phyloP scores from a whole-genome alignment of 768 basidiomycete species.

The Tephrocybe rancida region DNA sequence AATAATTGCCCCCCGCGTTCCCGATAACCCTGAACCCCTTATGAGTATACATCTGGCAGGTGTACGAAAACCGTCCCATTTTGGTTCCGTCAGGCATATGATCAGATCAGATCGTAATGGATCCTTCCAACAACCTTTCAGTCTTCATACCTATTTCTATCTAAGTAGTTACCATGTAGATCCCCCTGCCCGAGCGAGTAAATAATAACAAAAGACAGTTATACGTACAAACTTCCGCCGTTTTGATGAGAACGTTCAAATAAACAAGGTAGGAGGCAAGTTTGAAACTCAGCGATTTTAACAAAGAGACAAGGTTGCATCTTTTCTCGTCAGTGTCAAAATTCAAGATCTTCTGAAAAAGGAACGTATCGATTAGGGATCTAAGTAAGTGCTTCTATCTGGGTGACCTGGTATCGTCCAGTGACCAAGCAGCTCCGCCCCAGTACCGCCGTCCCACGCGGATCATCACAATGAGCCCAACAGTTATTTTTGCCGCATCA shows the following conservation, averaged over 20 bases:
- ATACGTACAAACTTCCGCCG: too few species aligned
- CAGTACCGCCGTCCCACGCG: slow-evolving; percentile 54
- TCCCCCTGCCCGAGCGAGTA: too few species aligned
- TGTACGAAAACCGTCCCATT: not conserved
- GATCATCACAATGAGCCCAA: slow-evolving; percentile 46
- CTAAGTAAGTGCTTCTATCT: not conserved
- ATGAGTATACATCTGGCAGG: too few species aligned
- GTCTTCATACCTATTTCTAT: too few species aligned
- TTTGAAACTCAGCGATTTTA: slow-evolving; percentile 15
- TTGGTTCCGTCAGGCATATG: not conserved
- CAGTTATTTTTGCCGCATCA: slow-evolving; percentile 53
- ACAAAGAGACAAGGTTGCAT: not conserved
- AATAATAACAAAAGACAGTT: too few species aligned
- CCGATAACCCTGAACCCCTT: too few species aligned
- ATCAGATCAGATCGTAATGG: slow-evolving; percentile 13
- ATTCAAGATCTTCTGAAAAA: not conserved
- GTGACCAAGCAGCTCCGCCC: slow-evolving; percentile 40
- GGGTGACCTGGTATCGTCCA: not conserved
- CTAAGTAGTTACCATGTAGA: too few species aligned
- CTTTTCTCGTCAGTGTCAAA: too few species aligned
- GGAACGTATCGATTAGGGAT: not conserved
- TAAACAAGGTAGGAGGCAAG: too few species aligned
- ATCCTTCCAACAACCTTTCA: too few species aligned
- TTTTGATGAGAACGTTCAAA: too few species aligned
- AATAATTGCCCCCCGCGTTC: too few species aligned